Evolutionary conservation across 495 filamentous ascomycete species (phyloP).

Genomic region (Neurospora discreta): DNA sequence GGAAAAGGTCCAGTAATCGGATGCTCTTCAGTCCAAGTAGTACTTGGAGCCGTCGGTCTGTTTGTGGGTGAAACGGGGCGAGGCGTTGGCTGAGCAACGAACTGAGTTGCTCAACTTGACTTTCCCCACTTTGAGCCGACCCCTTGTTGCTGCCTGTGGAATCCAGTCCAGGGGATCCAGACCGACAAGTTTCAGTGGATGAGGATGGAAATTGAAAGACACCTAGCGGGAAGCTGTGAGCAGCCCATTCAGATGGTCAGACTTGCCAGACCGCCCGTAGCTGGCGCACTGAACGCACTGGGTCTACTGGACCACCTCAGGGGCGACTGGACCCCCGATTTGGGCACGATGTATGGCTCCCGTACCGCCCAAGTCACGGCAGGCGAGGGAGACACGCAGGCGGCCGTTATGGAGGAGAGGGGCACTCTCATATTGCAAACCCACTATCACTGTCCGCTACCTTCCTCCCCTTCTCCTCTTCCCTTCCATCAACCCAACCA

Average conservation of each 20-base stretch:
- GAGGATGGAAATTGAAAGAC: background rate
- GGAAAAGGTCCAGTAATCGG: background rate
- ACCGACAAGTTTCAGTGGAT: background rate
- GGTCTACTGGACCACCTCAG: background rate
- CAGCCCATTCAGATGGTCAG: background rate
- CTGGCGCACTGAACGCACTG: background rate
- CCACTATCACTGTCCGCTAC: slow-evolving; percentile 11
- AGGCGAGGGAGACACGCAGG: slow-evolving; percentile 5
- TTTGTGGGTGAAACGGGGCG: background rate
- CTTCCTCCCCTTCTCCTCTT: slow-evolving; percentile 12
- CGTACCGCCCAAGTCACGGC: background rate
- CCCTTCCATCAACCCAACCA: slow-evolving; percentile 6
- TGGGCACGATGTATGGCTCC: background rate
- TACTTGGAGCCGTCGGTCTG: background rate
- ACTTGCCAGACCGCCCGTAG: slow-evolving; percentile 2
- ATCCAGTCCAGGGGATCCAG: background rate
- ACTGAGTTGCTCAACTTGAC: background rate
- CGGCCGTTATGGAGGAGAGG: slow-evolving; percentile 15
- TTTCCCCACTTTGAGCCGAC: background rate
- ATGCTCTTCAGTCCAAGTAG: background rate
- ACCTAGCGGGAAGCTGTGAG: background rate
- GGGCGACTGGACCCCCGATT: background rate
- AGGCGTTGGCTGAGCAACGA: background rate
- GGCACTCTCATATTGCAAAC: slow-evolving; percentile 21
- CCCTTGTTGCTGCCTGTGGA: background rate